Evolutionary conservation across 345 rosid species (phyloP).

Genomic region (Salix udensis): DNA sequence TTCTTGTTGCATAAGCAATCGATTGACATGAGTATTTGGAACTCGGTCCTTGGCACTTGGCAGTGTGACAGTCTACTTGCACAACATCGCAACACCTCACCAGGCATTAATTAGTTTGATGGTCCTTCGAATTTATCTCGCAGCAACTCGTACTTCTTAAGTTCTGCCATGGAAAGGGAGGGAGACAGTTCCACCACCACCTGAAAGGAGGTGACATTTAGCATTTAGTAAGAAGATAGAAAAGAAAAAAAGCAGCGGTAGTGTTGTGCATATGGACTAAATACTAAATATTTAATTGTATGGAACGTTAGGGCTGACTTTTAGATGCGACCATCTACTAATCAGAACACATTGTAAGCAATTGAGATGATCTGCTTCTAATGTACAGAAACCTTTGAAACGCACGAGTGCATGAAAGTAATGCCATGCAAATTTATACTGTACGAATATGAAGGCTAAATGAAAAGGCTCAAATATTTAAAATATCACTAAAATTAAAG

Average conservation of each 20-base stretch:
- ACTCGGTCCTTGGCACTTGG: too few relatives aligned
- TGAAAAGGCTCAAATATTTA: too few relatives aligned
- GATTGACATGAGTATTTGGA: too few relatives aligned
- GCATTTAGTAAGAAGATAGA: not conserved
- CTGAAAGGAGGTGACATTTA: conserved; percentile 29
- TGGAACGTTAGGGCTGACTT: too few relatives aligned
- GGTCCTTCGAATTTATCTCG: conserved; percentile 74
- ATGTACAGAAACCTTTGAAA: not conserved
- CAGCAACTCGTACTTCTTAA: conserved; percentile 76
- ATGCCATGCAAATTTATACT: too few relatives aligned
- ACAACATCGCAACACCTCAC: not conserved
- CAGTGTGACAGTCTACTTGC: too few relatives aligned
- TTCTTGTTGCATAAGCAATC: too few relatives aligned
- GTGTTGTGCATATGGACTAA: too few relatives aligned
- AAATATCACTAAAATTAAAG: too few relatives aligned
- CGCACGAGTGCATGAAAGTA: too few relatives aligned
- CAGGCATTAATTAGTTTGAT: conserved; percentile 18
- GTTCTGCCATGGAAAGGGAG: conserved; percentile 81
- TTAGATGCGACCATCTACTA: not conserved
- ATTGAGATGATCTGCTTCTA: not conserved
- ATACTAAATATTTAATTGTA: too few relatives aligned
- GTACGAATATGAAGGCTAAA: too few relatives aligned
- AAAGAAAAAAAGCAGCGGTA: not conserved
- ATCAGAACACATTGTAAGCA: not conserved
- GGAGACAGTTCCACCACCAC: conserved; percentile 80